Evolutionary conservation across 139 green algal genomes (phyloP).

Genomic region (Coelastrella sp.): DNA sequence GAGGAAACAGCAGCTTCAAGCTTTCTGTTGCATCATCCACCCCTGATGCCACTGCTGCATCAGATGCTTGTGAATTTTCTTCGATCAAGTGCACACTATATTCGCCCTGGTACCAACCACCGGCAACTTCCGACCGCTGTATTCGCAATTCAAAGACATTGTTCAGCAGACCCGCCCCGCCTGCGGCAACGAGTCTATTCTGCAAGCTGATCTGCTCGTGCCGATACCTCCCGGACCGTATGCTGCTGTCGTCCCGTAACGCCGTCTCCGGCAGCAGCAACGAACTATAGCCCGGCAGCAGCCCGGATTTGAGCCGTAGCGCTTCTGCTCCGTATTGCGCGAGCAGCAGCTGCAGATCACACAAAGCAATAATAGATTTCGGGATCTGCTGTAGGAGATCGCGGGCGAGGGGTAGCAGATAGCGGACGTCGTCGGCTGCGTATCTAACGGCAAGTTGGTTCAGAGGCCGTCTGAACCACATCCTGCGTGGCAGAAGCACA

Average conservation of each 20-base stretch:
- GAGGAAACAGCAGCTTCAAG: not conserved
- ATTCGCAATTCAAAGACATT: too few species aligned
- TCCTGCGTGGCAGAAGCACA: not conserved
- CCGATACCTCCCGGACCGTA: too few species aligned
- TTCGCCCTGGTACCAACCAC: too few species aligned
- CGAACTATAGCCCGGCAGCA: not conserved
- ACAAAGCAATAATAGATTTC: not conserved
- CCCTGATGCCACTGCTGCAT: not conserved
- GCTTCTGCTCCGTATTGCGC: not conserved
- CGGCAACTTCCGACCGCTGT: too few species aligned
- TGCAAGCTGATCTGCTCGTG: too few species aligned
- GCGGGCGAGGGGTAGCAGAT: conserved; percentile 20
- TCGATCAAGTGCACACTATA: too few species aligned
- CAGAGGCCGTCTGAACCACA: conserved; percentile 30
- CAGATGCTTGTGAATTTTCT: too few species aligned
- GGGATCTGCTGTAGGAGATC: conserved; percentile 32
- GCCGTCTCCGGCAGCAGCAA: too few species aligned
- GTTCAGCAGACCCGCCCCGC: too few species aligned
- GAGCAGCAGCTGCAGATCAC: not conserved
- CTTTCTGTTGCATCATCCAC: conserved; percentile 10
- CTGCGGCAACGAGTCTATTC: too few species aligned
- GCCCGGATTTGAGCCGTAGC: not conserved
- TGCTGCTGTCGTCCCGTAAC: too few species aligned
- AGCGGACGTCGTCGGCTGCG: conserved; percentile 41
- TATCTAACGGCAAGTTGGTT: not conserved